Conservation (phyloP, 2,329 filamentous ascomycete genomes). For the Trichoderma atroviride region DNA sequence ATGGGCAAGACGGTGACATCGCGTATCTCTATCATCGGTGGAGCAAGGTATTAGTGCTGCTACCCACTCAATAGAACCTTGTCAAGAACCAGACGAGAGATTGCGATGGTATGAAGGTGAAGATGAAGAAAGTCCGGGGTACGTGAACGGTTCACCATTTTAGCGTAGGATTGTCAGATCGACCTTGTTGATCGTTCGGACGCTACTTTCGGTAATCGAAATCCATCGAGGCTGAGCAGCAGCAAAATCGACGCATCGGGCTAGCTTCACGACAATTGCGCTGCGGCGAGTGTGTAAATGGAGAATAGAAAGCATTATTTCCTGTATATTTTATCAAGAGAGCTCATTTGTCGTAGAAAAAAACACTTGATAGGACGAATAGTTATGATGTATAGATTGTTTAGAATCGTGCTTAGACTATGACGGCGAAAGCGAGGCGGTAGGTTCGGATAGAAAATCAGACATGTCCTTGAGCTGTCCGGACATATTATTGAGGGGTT, state of each 20-base stretch:
- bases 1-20: neutral
- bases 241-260: neutral
- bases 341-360: neutral
- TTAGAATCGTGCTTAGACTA: neutral
- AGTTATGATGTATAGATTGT: neutral
- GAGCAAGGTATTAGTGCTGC: neutral
- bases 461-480: neutral
- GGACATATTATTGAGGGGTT: neutral
- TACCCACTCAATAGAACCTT: neutral
- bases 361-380: neutral
- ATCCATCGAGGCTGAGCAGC: neutral
- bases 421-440: neutral
- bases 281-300: neutral
- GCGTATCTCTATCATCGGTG: neutral
- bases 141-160: neutral
- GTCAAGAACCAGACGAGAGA: neutral
- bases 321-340: neutral
- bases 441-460: neutral
- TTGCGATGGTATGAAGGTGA: neutral
- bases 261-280: neutral
- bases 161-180: conserved; percentile 4
- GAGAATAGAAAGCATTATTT: neutral
- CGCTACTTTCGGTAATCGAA: conserved; percentile 4
- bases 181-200: neutral
- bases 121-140: neutral